Percentiles rank a stretch among this genome's conserved stretches.
These are phyloP conservation scores for Tylopilus subfusipes DNA, from an alignment of 768 basidiomycete genomes.

Conservation along the genomic window DNA sequence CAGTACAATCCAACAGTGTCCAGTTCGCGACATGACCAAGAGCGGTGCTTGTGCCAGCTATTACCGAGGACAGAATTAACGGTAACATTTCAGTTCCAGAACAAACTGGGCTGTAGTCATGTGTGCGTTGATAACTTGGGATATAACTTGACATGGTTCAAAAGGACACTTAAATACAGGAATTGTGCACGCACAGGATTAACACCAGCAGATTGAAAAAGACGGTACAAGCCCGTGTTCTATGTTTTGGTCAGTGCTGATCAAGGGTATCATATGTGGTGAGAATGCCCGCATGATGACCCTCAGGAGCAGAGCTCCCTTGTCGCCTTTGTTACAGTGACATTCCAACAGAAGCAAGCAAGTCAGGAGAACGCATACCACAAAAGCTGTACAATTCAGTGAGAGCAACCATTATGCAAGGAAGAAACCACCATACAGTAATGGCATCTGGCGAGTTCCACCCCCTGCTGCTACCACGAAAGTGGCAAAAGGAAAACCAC, in stretches of 20 bases:
- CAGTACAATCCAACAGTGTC: background rate
- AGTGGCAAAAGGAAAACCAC: conserved; percentile 12
- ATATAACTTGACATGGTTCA: no score
- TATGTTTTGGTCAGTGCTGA: no score
- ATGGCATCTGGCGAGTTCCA: conserved; percentile 13
- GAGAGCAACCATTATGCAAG: background rate
- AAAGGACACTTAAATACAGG: no score
- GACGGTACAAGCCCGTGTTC: no score
- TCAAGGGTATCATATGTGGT: background rate
- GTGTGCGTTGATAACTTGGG: no score
- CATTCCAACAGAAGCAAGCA: conserved; percentile 7
- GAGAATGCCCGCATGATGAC: conserved; percentile 7
- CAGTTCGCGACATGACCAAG: no score
- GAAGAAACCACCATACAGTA: background rate
- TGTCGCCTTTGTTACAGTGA: conserved; percentile 10
- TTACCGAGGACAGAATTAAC: no score
- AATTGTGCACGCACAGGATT: no score
- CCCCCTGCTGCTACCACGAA: conserved; percentile 1
- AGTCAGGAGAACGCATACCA: conserved; percentile 6
- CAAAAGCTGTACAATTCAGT: conserved; percentile 1
- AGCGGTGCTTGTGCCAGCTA: no score
- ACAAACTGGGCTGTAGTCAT: no score
- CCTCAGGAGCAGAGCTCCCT: conserved; percentile 6
- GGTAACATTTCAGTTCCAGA: no score
- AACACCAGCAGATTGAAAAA: no score